phyloP scores from a whole-genome alignment of 208 protist species.

The Acanthamoeba royreba region DNA sequence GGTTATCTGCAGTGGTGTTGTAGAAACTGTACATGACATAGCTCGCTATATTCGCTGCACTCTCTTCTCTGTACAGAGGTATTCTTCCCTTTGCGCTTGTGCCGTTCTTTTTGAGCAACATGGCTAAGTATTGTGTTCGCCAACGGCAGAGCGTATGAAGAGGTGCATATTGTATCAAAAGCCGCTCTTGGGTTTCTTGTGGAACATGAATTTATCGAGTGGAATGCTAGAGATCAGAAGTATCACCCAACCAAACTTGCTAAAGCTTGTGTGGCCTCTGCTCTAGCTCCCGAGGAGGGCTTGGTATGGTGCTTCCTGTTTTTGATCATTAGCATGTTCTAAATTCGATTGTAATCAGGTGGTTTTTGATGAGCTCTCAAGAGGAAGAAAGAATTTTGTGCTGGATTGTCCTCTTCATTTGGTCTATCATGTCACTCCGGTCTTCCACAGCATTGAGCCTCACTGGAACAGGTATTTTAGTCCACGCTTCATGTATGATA shows the following conservation, averaged over 20 bases:
- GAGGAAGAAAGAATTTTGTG: conserved; percentile 55
- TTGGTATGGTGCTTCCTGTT: conserved; percentile 31
- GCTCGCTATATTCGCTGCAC: conserved; percentile 66
- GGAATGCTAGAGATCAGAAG: background rate
- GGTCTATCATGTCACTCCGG: conserved; percentile 68
- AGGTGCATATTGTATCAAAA: conserved; percentile 49
- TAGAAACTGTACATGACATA: conserved; percentile 68
- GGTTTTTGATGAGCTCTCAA: conserved; percentile 61
- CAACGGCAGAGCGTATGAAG: conserved; percentile 26
- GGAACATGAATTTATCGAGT: conserved; percentile 58
- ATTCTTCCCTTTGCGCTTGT: background rate
- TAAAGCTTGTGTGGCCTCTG: conserved; percentile 53
- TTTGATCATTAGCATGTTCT: background rate
- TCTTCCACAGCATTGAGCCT: conserved; percentile 62
- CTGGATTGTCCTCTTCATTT: conserved; percentile 67
- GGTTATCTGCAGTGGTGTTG: conserved; percentile 82
- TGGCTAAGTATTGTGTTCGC: no score
- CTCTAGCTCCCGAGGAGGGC: conserved; percentile 67
- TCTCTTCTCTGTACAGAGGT: conserved; percentile 65
- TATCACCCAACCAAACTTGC: conserved; percentile 64
- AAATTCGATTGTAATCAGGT: background rate
- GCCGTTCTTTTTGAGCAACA: no score
- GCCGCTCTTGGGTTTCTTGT: conserved; percentile 57
- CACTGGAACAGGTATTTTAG: conserved; percentile 55
- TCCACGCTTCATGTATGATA: no score